These are phyloP conservation scores for Pyracantha coccinea DNA, from an alignment of 331 rosid genomes.

Conservation along the genomic window DNA sequence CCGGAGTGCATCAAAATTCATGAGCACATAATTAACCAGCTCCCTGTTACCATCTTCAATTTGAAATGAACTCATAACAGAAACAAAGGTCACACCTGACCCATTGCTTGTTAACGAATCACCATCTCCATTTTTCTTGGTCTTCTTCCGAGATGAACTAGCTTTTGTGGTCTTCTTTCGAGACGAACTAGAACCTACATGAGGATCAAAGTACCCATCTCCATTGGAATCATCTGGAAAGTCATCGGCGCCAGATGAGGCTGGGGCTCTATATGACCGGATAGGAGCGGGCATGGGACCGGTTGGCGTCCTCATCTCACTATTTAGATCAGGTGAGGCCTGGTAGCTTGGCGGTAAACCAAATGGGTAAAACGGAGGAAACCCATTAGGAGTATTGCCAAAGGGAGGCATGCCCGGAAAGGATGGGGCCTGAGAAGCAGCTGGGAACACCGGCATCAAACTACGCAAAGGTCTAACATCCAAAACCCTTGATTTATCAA, in stretches of 20 bases:
- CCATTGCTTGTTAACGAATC: background rate
- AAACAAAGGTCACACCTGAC: background rate
- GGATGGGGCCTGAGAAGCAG: slow-evolving; percentile 16
- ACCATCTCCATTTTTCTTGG: slow-evolving; percentile 12
- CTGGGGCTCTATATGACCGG: slow-evolving; percentile 28
- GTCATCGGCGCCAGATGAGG: background rate
- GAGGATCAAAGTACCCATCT: slow-evolving; percentile 8
- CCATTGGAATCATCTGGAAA: background rate
- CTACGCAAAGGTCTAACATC: slow-evolving; percentile 49
- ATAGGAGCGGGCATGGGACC: slow-evolving; percentile 30
- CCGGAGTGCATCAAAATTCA: slow-evolving; percentile 41
- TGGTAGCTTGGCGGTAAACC: slow-evolving; percentile 11
- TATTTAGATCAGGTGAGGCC: slow-evolving; percentile 18
- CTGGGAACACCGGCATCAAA: slow-evolving; percentile 49
- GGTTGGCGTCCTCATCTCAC: slow-evolving; percentile 2
- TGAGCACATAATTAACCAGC: slow-evolving; percentile 30
- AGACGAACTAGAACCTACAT: slow-evolving; percentile 14
- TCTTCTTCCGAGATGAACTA: slow-evolving; percentile 25
- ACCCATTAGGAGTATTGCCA: slow-evolving; percentile 29
- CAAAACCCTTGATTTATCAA: slow-evolving; percentile 43
- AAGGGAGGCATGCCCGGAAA: slow-evolving; percentile 15
- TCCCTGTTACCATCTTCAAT: slow-evolving; percentile 36
- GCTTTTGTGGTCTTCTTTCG: slow-evolving; percentile 23
- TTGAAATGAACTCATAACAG: slow-evolving; percentile 10
- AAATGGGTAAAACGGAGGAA: slow-evolving; percentile 41